A percentile compares a stretch with the other conserved stretches of the same genome.
These are phyloP conservation scores for Termitomyces sp. DNA, from an alignment of 768 basidiomycete species.

Conservation along the genomic window DNA sequence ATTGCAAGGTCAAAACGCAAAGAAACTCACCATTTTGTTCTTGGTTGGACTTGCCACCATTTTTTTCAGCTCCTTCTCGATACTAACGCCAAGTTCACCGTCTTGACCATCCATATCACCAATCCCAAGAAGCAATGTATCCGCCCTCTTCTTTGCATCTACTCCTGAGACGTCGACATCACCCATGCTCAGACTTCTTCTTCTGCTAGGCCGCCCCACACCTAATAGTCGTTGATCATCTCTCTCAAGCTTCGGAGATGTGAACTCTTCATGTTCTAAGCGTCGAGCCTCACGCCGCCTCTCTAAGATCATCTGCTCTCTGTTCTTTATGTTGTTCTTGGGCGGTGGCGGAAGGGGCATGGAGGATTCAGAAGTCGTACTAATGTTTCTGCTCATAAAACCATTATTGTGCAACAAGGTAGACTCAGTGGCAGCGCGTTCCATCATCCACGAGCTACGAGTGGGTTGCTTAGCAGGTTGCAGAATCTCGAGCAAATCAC, in stretches of 20 bases:
- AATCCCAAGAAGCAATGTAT: slow-evolving; percentile 31
- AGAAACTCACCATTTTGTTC: slow-evolving; percentile 37
- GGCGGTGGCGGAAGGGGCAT: slow-evolving; percentile 47
- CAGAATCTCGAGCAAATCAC: slow-evolving; percentile 30
- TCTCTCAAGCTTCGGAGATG: slow-evolving; percentile 9
- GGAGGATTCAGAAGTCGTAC: slow-evolving; percentile 35
- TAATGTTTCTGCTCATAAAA: slow-evolving; percentile 34
- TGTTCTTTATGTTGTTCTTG: slow-evolving; percentile 60
- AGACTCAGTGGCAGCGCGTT: slow-evolving; percentile 51
- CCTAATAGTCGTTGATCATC: slow-evolving; percentile 24
- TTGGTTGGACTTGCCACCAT: slow-evolving; percentile 39
- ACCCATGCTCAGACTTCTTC: slow-evolving; percentile 76
- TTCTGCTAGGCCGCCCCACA: slow-evolving; percentile 47
- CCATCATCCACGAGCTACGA: slow-evolving; percentile 21
- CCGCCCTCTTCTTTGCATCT: slow-evolving; percentile 27
- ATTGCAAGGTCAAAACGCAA: slow-evolving; percentile 2
- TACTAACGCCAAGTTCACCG: slow-evolving; percentile 60
- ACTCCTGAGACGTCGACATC: slow-evolving; percentile 51
- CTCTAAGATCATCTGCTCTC: slow-evolving; percentile 68
- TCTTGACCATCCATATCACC: slow-evolving; percentile 28
- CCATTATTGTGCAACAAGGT: slow-evolving; percentile 34
- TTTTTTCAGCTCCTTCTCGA: slow-evolving; percentile 68
- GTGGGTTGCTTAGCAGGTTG: slow-evolving; percentile 15
- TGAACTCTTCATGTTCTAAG: slow-evolving; percentile 42
- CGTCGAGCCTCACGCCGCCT: slow-evolving; percentile 60